Base-by-base conservation (phyloP, 2,329 filamentous ascomycete species). In the Ambrosiella xylebori region DNA sequence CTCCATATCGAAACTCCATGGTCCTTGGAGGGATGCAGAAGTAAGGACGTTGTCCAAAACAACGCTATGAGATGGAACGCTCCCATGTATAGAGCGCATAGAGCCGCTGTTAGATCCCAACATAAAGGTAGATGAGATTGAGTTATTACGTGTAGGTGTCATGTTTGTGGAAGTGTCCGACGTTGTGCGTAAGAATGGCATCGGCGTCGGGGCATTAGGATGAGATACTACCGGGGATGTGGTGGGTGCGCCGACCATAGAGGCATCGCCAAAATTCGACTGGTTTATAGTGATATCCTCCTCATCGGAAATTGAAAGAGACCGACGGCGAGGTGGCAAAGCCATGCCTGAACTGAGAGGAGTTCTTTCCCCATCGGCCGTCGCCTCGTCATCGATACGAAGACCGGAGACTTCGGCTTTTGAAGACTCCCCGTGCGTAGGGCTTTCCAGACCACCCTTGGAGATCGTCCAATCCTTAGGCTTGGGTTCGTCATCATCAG, bases 151-250 rank as follows among this genome's bases (percentile, higher is more conserved):
- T 62, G 74, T 75, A 61, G 75, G 73, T 0, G 79, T 81, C 41
- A 71, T 71, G 27, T 39, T 60, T 15, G 58, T 60, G 12, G 58
- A 60, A 1, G 58, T 54, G 8, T 57, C 58, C 36, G 58, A 60
- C n/a, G 58, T 54, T 49, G 71, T 75, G 5, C 79, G 74, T 61
- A 81, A 76, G 63, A 83, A 84, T 0, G 80, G 80, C 19, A 82
- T 60, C 12, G 54, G 58, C 9, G 55, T 40, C 15, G 68, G 19
- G 71, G 70, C 3, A 71, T 68, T 17, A 70, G 66, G 19, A 69
- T 64, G 1, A 67, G 63, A 44, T 61, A 45, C 19, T 59, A 58
- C 19, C 57, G 44, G 61, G 54, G 56, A 27, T 54, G 53, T 63
- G 66, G 54, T 63, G 67, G 57, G 36, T 45, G 54, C 36, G 44